Base-by-base conservation (phyloP, 345 rosid genomes). In the Salix dunnii region DNA sequence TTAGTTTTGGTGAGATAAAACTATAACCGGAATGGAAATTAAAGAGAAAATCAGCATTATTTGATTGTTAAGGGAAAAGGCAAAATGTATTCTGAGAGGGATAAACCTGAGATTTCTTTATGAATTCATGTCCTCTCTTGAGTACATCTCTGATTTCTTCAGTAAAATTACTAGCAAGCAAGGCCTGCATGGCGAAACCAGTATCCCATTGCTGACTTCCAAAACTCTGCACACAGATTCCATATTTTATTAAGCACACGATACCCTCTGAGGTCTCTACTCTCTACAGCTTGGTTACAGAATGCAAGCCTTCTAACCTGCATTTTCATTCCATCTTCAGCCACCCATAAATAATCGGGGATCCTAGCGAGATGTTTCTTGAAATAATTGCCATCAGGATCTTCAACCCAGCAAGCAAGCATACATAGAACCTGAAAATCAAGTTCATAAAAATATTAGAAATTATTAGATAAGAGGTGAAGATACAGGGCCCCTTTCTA, bases 291-390 rank as follows among this genome's bases (percentile, higher is more conserved):
- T 25, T 74, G 20, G 61, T 36, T 23, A 10, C 20, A 11, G 20
- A 1, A 36, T 40, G 40, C 10, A 30, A 21, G 33, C 0, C 5
- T n/a, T 36, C 43, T 25, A 30, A 84, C 94, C 91, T 91, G 94
- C 92, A 91, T 85, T 85, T 93, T 95, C 89, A 95, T 90, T 80
- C 98, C 99, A 84, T 95, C 99, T 83, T 95, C 98, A 62, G 92
- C 98, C 72, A 93, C 82, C 99, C 97, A 95, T 61, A 91, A 67
- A 76, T 88, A 95, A 81, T 95, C 99, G 0, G 93, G 80, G 33
- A 93, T 76, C 80, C 98, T 86, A 42, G 96, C 70, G 28, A 94
- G 90, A 80, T 95, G 99, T 70, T 91, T 91, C 86, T 91, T 91
- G 83, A 90, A 84, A 76, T 81, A 79, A 75, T 82, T 82, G 4